A percentile compares a stretch with the other conserved stretches of the same genome.
Evolutionary conservation across 108 stramenopile species (phyloP).

Genomic region (Nitzschia sp.): DNA sequence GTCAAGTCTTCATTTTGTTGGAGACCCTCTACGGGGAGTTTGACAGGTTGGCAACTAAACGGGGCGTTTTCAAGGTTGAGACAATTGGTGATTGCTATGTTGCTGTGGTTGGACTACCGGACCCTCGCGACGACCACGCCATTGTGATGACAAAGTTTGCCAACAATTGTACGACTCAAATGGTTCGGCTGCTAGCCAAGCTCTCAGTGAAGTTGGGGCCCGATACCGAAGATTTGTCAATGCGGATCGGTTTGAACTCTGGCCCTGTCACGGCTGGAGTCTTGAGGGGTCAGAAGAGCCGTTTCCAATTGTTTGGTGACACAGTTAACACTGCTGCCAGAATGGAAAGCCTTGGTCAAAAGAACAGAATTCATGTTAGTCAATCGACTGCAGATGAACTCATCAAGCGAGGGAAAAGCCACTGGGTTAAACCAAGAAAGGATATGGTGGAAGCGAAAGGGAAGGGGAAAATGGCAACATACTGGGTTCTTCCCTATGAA

Average conservation of each 20-base stretch:
- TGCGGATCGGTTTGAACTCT: not conserved
- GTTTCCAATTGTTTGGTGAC: slow-evolving; percentile 3
- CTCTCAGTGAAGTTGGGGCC: not conserved
- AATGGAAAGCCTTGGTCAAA: not conserved
- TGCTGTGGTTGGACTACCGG: slow-evolving; percentile 2
- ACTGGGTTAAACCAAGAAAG: slow-evolving; percentile 20
- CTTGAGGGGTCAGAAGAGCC: not conserved
- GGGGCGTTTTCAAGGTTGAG: slow-evolving; percentile 1
- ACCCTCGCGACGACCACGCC: not conserved
- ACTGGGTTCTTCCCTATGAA: too few species aligned
- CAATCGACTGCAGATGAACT: slow-evolving; percentile 27
- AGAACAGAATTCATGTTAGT: slow-evolving; percentile 17
- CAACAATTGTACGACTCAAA: not conserved
- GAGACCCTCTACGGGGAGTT: not conserved
- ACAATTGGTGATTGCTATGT: slow-evolving; percentile 7
- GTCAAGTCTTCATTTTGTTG: not conserved
- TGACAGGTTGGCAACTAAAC: not conserved
- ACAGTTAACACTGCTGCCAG: not conserved
- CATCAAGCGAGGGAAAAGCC: slow-evolving; percentile 12
- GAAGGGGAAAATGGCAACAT: too few species aligned
- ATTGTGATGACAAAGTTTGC: not conserved
- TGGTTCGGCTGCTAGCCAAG: not conserved
- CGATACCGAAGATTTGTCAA: not conserved
- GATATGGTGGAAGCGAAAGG: slow-evolving; percentile 30
- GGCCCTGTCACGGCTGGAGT: slow-evolving; percentile 9